These are phyloP conservation scores for Blastocystis sp. DNA, from an alignment of 352 stramenopile species.

Conservation along the genomic window DNA sequence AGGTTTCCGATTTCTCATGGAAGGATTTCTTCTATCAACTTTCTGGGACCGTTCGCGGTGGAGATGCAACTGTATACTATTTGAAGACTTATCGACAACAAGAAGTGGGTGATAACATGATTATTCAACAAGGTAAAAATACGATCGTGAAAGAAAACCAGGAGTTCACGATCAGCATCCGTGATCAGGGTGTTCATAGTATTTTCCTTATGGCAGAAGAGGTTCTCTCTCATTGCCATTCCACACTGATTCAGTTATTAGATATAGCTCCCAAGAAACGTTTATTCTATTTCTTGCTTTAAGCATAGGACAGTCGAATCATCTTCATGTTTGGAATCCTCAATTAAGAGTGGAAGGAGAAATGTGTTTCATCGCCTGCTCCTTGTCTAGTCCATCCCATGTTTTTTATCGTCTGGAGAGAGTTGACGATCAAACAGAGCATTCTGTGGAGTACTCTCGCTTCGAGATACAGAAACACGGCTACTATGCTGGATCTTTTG, in stretches of 20 bases:
- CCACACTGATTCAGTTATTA: background rate
- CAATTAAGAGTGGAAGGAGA: background rate
- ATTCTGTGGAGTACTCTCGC: background rate
- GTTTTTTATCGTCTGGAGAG: constrained; percentile 13
- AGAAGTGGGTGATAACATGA: background rate
- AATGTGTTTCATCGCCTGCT: background rate
- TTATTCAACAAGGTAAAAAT: background rate
- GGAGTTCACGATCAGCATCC: background rate
- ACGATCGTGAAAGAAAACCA: background rate
- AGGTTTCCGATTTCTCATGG: background rate
- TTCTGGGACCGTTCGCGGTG: background rate
- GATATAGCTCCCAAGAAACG: background rate
- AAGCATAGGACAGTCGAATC: background rate
- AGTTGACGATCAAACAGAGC: background rate
- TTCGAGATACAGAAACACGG: background rate
- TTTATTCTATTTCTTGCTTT: background rate
- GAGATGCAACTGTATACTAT: background rate
- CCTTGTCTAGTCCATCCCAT: background rate
- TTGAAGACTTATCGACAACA: constrained; percentile 11
- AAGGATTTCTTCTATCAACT: background rate
- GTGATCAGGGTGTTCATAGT: background rate
- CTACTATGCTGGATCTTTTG: constrained; percentile 18
- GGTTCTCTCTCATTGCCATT: background rate
- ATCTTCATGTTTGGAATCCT: constrained; percentile 5
- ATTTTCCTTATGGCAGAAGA: constrained; percentile 18